Evolutionary conservation across 2,329 filamentous ascomycete species (phyloP).

Genomic region (Emydomyces testavorans): DNA sequence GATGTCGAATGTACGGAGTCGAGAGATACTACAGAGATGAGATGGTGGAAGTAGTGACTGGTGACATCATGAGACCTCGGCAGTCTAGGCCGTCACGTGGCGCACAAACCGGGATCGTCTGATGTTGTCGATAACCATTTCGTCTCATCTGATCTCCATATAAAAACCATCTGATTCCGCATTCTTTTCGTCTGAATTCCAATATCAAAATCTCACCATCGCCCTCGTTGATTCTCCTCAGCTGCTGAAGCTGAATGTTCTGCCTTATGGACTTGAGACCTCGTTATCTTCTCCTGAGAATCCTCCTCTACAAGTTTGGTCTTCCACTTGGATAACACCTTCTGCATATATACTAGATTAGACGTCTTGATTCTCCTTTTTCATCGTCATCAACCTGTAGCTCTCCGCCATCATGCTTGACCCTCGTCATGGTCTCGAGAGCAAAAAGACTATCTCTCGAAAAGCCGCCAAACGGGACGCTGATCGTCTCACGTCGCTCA

Average conservation of each 20-base stretch:
- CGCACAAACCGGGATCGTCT: background rate
- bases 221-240: too few relatives aligned
- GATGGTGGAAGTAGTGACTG: too few relatives aligned
- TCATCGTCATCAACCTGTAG: background rate
- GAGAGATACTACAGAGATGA: background rate
- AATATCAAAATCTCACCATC: too few relatives aligned
- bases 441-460: conserved; percentile 53
- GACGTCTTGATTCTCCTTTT: too few relatives aligned
- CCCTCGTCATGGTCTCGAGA: conserved; percentile 49
- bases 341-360: background rate
- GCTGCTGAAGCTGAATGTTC: background rate
- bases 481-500: background rate
- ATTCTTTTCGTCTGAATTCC: background rate
- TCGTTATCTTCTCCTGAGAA: background rate
- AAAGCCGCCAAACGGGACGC: conserved; percentile 31
- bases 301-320: conserved; percentile 9
- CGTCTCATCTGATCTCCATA: too few relatives aligned
- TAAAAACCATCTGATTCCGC: background rate
- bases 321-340: conserved; percentile 10
- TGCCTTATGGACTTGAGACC: conserved; percentile 8
- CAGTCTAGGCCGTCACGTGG: conserved; percentile 6
- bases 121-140: too few relatives aligned
- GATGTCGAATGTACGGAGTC: background rate
- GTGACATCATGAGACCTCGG: conserved; percentile 1
- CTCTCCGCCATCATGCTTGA: conserved; percentile 33